phyloP scores from a whole-genome alignment of 331 rosid species.

The Dryas integrifolia region DNA sequence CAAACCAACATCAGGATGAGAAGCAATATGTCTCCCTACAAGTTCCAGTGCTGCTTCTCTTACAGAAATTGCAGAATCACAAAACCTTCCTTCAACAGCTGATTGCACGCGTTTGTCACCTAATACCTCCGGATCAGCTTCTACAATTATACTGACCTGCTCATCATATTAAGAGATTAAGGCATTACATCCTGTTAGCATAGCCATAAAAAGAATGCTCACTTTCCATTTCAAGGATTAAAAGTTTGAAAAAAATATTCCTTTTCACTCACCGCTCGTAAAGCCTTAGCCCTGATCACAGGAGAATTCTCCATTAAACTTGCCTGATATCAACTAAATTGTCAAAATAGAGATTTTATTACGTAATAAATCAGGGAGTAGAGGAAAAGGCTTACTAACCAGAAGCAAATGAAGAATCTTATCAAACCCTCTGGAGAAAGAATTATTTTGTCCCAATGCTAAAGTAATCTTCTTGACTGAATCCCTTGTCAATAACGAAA shows the following conservation, averaged over 20 bases:
- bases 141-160: conserved; percentile 98
- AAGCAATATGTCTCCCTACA: conserved; percentile 98
- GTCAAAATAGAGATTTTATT: conserved; percentile 20
- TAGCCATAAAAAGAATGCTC: conserved; percentile 17
- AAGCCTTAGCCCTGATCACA: conserved; percentile 89
- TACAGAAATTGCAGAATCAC: conserved; percentile 92
- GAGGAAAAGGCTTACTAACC: conserved; percentile 58
- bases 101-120: conserved; percentile 79
- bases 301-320: conserved; percentile 93
- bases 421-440: conserved; percentile 94
- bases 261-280: conserved; percentile 69
- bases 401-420: conserved; percentile 81
- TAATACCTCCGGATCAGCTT: conserved; percentile 97
- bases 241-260: conserved; percentile 8
- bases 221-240: conserved; percentile 24
- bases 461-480: conserved; percentile 70
- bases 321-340: conserved; percentile 45
- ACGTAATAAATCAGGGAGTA: conserved; percentile 21
- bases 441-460: conserved; percentile 81
- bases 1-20: conserved; percentile 98
- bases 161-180: conserved; percentile 27
- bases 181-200: conserved; percentile 13
- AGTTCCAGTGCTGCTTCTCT: conserved; percentile 99
- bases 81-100: conserved; percentile 96
- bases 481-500: conserved; percentile 70